Percentiles rank a stretch among this genome's conserved stretches.
phyloP scores from a whole-genome alignment of 73 alveolate genomes.

The Tetrahymena elliotti region DNA sequence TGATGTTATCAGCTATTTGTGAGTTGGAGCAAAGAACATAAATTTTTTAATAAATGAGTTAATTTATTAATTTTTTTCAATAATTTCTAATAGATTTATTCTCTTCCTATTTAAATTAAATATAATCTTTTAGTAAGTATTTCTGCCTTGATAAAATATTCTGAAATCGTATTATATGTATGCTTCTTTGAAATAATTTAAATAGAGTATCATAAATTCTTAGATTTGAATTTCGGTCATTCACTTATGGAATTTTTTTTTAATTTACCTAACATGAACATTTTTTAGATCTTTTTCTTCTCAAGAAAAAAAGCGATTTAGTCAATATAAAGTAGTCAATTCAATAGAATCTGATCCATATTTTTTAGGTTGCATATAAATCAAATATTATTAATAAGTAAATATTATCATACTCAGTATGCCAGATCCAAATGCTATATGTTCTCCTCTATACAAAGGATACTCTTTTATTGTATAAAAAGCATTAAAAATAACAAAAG shows the following conservation, averaged over 20 bases:
- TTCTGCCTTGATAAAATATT: not conserved
- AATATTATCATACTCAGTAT: not conserved
- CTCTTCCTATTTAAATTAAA: not conserved
- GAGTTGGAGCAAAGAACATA: not conserved
- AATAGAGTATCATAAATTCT: not conserved
- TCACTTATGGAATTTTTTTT: not conserved
- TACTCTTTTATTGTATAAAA: not conserved
- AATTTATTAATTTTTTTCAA: not conserved
- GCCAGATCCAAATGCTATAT: not conserved
- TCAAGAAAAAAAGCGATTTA: not conserved
- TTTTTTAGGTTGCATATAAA: not conserved
- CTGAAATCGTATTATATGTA: not conserved
- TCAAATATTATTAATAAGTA: too few relatives aligned
- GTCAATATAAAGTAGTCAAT: not conserved
- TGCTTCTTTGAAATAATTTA: not conserved
- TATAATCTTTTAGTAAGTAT: not conserved
- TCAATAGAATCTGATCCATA: not conserved
- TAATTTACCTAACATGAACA: not conserved
- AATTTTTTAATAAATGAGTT: not conserved
- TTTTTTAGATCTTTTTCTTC: not conserved
- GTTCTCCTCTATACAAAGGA: not conserved
- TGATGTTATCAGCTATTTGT: not conserved
- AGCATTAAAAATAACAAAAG: not conserved
- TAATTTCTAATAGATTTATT: not conserved
- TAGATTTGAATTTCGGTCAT: too few relatives aligned